A percentile compares a stretch with the other conserved stretches of the same genome.
Conservation (phyloP, 345 rosid species). For the Dimocarpus longan region DNA sequence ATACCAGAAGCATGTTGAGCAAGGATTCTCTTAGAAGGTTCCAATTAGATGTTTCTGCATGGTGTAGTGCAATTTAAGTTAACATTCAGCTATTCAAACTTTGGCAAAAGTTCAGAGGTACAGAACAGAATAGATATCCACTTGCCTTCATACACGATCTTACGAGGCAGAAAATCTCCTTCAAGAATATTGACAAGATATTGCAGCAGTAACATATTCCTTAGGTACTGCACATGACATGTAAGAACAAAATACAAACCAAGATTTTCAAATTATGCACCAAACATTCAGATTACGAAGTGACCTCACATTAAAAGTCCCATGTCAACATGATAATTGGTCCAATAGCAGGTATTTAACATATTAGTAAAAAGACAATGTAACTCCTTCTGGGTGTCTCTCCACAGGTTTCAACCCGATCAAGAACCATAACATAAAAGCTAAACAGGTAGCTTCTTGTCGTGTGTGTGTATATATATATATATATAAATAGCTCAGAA, state of each 20-base stretch:
- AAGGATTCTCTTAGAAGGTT: slow-evolving; percentile 59
- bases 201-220: slow-evolving; percentile 70
- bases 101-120: slow-evolving; percentile 10
- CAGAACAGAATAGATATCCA: slow-evolving; percentile 3
- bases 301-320: neutral
- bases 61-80: neutral
- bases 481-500: neutral
- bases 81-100: neutral
- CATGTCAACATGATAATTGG: neutral
- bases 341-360: neutral
- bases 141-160: slow-evolving; percentile 54
- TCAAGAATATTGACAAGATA: slow-evolving; percentile 73
- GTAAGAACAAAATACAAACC: slow-evolving; percentile 16
- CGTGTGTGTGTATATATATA: too few relatives aligned
- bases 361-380: neutral
- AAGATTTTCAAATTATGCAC: neutral
- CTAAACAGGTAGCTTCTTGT: neutral
- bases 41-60: slow-evolving; percentile 84
- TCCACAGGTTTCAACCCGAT: neutral
- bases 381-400: neutral
- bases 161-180: slow-evolving; percentile 61
- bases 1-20: slow-evolving; percentile 78
- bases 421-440: neutral
- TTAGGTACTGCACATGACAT: slow-evolving; percentile 46
- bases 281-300: neutral